A percentile compares a stretch with the other conserved stretches of the same genome.
Evolutionary conservation across 1,284 basidiomycete species (phyloP).

Genomic region (Taiwanofungus camphoratus): DNA sequence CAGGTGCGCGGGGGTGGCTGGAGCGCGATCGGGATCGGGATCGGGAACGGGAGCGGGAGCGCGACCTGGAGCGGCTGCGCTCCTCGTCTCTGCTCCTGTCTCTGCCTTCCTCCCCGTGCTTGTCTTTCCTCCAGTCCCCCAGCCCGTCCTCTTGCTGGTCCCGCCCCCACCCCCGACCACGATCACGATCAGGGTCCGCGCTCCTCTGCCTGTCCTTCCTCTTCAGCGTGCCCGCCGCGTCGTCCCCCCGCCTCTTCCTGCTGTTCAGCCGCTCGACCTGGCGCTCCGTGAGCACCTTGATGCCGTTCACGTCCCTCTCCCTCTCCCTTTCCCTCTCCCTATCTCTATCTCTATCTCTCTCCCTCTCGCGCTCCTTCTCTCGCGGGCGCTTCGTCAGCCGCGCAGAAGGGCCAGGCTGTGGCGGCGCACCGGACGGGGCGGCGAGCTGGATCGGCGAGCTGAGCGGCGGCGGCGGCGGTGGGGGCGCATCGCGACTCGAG

Average conservation of each 20-base stretch:
- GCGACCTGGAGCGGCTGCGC: not conserved
- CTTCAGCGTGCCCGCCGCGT: not conserved
- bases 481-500: too few species aligned
- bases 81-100: not conserved
- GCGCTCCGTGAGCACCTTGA: constrained; percentile 26
- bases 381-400: not conserved
- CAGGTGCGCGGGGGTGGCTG: too few species aligned
- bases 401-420: not conserved
- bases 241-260: constrained; percentile 7
- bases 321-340: not conserved
- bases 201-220: too few species aligned
- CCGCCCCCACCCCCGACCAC: too few species aligned
- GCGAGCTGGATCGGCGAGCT: too few species aligned
- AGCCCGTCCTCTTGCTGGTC: not conserved
- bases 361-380: constrained; percentile 1
- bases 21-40: too few species aligned
- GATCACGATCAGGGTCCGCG: too few species aligned
- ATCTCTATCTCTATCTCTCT: not conserved
- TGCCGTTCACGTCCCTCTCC: constrained; percentile 11
- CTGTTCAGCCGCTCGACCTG: constrained; percentile 25
- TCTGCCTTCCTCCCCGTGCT: not conserved
- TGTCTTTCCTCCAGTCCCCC: not conserved
- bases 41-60: too few species aligned
- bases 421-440: too few species aligned
- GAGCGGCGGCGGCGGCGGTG: too few species aligned